These are phyloP conservation scores for Crithidia acanthocephali DNA, from an alignment of 208 protist genomes.

Conservation along the genomic window DNA sequence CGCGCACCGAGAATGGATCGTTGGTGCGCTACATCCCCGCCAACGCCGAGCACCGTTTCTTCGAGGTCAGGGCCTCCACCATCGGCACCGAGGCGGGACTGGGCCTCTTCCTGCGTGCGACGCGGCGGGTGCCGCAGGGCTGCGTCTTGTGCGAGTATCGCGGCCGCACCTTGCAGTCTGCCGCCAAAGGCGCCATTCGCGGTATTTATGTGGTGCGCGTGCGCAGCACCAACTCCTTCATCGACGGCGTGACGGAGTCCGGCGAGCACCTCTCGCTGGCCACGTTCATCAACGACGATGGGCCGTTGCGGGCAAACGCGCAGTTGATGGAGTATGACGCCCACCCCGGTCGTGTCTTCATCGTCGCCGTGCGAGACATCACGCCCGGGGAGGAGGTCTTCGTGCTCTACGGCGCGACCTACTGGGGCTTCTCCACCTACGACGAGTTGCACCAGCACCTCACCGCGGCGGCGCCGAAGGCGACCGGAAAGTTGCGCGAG, in stretches of 20 bases:
- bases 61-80: conserved; percentile 68
- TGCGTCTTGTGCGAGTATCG: conserved; percentile 85
- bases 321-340: conserved; percentile 85
- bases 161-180: conserved; percentile 43
- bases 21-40: conserved; percentile 74
- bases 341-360: conserved; percentile 79
- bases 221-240: conserved; percentile 55
- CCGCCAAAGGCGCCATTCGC: conserved; percentile 32
- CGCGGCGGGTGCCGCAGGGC: conserved; percentile 67
- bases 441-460: conserved; percentile 43
- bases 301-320: conserved; percentile 67
- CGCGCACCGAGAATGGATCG: conserved; percentile 40
- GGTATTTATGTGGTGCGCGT: conserved; percentile 81
- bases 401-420: conserved; percentile 82
- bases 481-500: neutral
- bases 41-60: conserved; percentile 78
- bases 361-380: conserved; percentile 79
- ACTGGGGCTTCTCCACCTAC: conserved; percentile 89
- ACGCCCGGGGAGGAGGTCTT: conserved; percentile 80
- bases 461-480: neutral
- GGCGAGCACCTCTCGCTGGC: conserved; percentile 82
- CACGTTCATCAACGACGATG: conserved; percentile 91
- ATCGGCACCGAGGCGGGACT: conserved; percentile 66
- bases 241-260: conserved; percentile 68
- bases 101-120: conserved; percentile 80